Evolutionary conservation across 352 stramenopile genomes (phyloP).

Genomic region (Globisporangium uncinulatum): DNA sequence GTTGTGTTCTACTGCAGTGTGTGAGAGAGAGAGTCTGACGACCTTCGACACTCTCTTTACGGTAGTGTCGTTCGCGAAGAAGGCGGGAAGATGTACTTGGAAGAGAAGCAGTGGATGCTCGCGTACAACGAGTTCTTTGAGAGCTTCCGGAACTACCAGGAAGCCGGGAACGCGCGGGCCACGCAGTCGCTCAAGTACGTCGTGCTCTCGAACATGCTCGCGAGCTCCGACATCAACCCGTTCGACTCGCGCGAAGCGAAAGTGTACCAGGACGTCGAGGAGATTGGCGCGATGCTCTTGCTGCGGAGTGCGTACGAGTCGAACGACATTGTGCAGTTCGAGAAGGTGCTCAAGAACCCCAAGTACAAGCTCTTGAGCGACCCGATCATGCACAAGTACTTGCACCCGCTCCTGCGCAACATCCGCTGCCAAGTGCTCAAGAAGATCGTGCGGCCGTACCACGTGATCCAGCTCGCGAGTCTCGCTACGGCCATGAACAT

Average conservation of each 20-base stretch:
- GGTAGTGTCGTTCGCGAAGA: constrained; percentile 84
- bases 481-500: constrained; percentile 91
- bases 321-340: constrained; percentile 93
- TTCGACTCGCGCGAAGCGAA: constrained; percentile 93
- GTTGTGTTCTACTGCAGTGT: background rate
- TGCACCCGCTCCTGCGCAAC: constrained; percentile 90
- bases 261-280: constrained; percentile 80
- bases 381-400: constrained; percentile 89
- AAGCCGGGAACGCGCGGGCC: constrained; percentile 84
- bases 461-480: constrained; percentile 82
- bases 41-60: background rate
- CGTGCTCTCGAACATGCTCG: constrained; percentile 91
- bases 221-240: constrained; percentile 91
- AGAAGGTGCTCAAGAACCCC: constrained; percentile 88
- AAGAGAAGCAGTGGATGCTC: constrained; percentile 82
- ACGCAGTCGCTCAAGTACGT: constrained; percentile 92
- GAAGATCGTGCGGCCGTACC: constrained; percentile 88
- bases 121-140: constrained; percentile 95
- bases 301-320: constrained; percentile 64
- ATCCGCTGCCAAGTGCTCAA: constrained; percentile 93
- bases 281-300: constrained; percentile 74
- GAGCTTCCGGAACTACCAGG: constrained; percentile 91
- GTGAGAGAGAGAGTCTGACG: background rate
- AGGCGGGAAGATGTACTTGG: constrained; percentile 92
- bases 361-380: constrained; percentile 91